These are phyloP conservation scores for Brettanomyces naardenensis DNA, from an alignment of 805 yeast species.

Conservation along the genomic window DNA sequence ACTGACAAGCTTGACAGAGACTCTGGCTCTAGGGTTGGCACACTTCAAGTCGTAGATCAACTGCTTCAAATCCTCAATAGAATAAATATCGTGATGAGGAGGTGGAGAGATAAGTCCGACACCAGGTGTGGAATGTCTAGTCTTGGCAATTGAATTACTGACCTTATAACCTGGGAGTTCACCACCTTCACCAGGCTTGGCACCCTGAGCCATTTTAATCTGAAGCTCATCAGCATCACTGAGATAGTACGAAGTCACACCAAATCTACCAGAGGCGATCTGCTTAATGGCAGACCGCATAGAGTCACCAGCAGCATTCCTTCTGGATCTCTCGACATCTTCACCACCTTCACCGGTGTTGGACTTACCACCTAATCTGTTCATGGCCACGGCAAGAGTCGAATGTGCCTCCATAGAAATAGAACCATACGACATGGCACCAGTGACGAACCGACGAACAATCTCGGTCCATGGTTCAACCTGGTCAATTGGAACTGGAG, in stretches of 20 bases:
- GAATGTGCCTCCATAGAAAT: conserved; percentile 98
- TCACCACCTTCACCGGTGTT: conserved; percentile 99
- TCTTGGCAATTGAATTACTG: conserved; percentile 77
- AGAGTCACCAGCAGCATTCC: conserved; percentile 83
- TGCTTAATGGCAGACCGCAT: conserved; percentile 99
- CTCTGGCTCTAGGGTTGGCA: conserved; percentile 94
- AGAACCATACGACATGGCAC: conserved; percentile 99
- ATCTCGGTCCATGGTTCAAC: conserved; percentile 99
- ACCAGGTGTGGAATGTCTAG: conserved; percentile 94
- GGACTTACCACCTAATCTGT: conserved; percentile 93
- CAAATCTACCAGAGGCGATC: conserved; percentile 96
- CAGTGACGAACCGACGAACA: conserved; percentile 95
- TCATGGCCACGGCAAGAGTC: conserved; percentile 97
- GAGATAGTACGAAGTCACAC: conserved; percentile 91
- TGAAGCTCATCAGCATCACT: conserved; percentile 97
- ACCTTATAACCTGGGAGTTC: conserved; percentile 95
- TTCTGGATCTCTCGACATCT: conserved; percentile 82
- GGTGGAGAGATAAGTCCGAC: conserved; percentile 98
- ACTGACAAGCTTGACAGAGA: conserved; percentile 91
- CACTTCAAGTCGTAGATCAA: conserved; percentile 94
- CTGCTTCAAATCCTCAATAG: conserved; percentile 96
- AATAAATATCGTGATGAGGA: conserved; percentile 97
- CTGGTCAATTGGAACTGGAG: conserved; percentile 87
- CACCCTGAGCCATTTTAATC: conserved; percentile 99
- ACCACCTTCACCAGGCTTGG: conserved; percentile 99